Base-by-base conservation (phyloP, 2,329 filamentous ascomycete species). In the Xylaria sp. region DNA sequence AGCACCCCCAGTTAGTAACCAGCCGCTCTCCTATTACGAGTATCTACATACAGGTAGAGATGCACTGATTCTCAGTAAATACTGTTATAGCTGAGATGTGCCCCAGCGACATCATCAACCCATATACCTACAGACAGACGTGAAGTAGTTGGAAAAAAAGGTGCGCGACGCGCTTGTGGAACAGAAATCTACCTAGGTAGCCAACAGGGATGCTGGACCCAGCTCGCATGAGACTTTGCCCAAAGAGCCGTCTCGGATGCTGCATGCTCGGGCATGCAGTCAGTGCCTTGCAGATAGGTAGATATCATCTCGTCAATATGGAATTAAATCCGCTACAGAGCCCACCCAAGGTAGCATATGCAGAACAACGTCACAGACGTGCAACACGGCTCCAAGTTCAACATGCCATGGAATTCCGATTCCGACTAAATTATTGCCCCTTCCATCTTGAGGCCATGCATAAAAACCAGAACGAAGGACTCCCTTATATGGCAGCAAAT, bases 131-230 rank as follows among this genome's bases (percentile, higher is more conserved):
- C 46, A 49, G 46, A 53, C 49, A 26, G n/a, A 26, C 13, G 26
- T 31, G 26, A 33, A 53, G 17, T n/a, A 26, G 31, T 53, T 33
- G 49, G 1, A 9, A 33, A 33, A 53, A 53, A 33, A n/a, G n/a
- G 38, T 23, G 38, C 65, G 54, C 65, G 60, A 67, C 60, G 65
- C 65, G 64, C 36, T 51, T 28, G 38, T 66, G 48, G 38, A 40
- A 65, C 63, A 51, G 6, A 33, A 33, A 56, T 40, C 46, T 48
- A n/a, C n/a, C n/a, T n/a, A n/a, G n/a, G n/a, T n/a, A 31, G 28
- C n/a, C 11, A 67, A 64, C 46, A 51, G 36, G 65, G 54, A 28
- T 63, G n/a, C 26, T 63, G 33, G 31, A 13, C 28, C 23, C 15
- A 33, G 15, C 38, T 56, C 9, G 31, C 60, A 63, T 58, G 33